Evolutionary conservation across 2,329 filamentous ascomycete species (phyloP).

Genomic region (Fusarium nanum): DNA sequence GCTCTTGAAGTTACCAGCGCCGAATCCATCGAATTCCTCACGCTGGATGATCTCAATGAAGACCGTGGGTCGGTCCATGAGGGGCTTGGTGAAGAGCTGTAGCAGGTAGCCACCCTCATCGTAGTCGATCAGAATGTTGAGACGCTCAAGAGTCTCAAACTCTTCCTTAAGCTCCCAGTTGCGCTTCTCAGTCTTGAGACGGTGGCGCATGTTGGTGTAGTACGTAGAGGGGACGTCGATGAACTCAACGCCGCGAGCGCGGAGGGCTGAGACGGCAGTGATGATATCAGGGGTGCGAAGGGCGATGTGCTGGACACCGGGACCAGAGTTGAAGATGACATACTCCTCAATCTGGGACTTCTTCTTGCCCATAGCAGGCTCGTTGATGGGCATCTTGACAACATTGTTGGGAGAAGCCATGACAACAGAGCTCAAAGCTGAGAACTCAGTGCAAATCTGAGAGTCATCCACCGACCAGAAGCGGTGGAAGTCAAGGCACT

Average conservation of each 20-base stretch:
- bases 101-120: slow-evolving; percentile 90
- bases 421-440: slow-evolving; percentile 86
- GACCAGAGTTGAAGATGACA: slow-evolving; percentile 87
- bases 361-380: slow-evolving; percentile 89
- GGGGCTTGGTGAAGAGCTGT: slow-evolving; percentile 83
- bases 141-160: slow-evolving; percentile 77
- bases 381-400: slow-evolving; percentile 99
- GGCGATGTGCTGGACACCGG: slow-evolving; percentile 94
- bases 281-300: slow-evolving; percentile 86
- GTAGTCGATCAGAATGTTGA: slow-evolving; percentile 95
- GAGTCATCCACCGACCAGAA: slow-evolving; percentile 98
- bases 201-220: slow-evolving; percentile 79
- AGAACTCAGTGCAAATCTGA: slow-evolving; percentile 93
- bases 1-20: slow-evolving; percentile 95
- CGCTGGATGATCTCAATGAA: slow-evolving; percentile 97
- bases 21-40: slow-evolving; percentile 90
- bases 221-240: slow-evolving; percentile 90
- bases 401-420: slow-evolving; percentile 87
- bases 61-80: slow-evolving; percentile 94
- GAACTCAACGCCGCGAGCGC: slow-evolving; percentile 91
- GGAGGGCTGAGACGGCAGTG: slow-evolving; percentile 78
- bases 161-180: slow-evolving; percentile 79
- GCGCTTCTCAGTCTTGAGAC: slow-evolving; percentile 73
- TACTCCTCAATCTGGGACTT: slow-evolving; percentile 96
- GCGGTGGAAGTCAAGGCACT: slow-evolving; percentile 89